Base-by-base conservation (phyloP, 331 rosid genomes). In the Malus hybrid region DNA sequence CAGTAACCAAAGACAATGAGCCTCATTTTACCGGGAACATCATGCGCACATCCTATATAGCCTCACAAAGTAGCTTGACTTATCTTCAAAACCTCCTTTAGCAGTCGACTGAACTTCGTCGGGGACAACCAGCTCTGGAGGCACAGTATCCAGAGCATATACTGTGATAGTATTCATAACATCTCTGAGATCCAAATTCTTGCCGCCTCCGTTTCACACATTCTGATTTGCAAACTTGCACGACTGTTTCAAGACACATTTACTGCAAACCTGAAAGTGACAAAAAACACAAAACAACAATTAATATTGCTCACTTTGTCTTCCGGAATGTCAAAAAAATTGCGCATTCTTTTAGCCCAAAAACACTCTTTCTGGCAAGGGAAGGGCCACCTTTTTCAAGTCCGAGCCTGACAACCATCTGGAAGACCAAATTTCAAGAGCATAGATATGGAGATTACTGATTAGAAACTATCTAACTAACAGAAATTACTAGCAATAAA, bases 331-430 rank as follows among this genome's bases (percentile, higher is more conserved):
- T 80, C 85, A 63, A 91, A 89, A 70, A 84, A 88, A 26, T 74
- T 84, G 1, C 96, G 90, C 70, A 93, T 79, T 58, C 82, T 84
- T 82, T 93, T 93, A 3, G 91, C 92, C 91, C 81, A 36, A 88
- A 81, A 77, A 88, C 84, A 56, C 29, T 42, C 65, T 68, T 69
- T 61, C 24, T 80, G 58, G n/a, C 44, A 12, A 28, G 56, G 12
- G 88, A 79, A 67, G 96, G 15, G 84, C 90, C 75, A 93, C 86
- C 72, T 79, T 79, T 85, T 88, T 88, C 87, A 93, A 56, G 67
- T 93, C 86, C 71, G 89, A 77, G 75, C 88, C 97, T 65, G 97
- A 89, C 67, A 93, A 73, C 91, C 96, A 89, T 78, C 98, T 93
- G 85, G 28, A 73, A 75, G 81, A 71, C 39, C 69, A 79, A 72